Conservation (phyloP, 176 grass and related monocot species). For the Hordeum vulgare region DNA sequence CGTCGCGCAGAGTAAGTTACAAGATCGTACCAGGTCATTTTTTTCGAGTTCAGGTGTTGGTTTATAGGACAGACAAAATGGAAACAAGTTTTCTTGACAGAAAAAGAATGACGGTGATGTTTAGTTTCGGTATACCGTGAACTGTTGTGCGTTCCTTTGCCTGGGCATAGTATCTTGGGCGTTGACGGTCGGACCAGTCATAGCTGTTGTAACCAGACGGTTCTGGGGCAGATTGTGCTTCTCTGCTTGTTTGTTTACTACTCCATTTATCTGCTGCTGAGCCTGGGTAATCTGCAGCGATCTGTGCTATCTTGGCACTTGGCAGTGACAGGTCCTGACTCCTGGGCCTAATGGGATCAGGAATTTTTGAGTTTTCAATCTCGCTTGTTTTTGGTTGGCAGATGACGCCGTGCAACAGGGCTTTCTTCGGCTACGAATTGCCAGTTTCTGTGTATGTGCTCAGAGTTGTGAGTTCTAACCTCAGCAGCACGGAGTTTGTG, state of each 20-base stretch:
- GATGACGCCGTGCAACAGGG: not conserved
- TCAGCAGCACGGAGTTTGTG: not conserved
- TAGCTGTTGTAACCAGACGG: not conserved
- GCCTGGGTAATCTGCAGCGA: not conserved
- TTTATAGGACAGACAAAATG: not conserved
- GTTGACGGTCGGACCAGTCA: not conserved
- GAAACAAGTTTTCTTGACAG: not conserved
- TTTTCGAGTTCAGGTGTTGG: slow-evolving; percentile 1
- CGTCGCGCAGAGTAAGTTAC: not conserved
- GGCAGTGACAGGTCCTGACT: not conserved
- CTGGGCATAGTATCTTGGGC: not conserved
- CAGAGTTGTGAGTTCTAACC: not conserved
- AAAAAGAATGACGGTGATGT: not conserved
- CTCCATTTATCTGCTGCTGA: not conserved
- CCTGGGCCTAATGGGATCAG: not conserved
- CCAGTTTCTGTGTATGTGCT: not conserved
- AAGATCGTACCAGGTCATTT: not conserved
- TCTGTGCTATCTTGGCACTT: not conserved
- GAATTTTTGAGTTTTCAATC: not conserved
- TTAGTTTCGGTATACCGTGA: not conserved
- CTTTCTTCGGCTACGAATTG: not conserved
- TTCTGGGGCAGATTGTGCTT: not conserved
- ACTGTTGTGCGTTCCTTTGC: slow-evolving; percentile 16
- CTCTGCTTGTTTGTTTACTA: not conserved
- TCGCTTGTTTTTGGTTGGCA: not conserved